Evolutionary conservation across 2,329 filamentous ascomycete species (phyloP).

Genomic region (Stemphylium lycopersici): DNA sequence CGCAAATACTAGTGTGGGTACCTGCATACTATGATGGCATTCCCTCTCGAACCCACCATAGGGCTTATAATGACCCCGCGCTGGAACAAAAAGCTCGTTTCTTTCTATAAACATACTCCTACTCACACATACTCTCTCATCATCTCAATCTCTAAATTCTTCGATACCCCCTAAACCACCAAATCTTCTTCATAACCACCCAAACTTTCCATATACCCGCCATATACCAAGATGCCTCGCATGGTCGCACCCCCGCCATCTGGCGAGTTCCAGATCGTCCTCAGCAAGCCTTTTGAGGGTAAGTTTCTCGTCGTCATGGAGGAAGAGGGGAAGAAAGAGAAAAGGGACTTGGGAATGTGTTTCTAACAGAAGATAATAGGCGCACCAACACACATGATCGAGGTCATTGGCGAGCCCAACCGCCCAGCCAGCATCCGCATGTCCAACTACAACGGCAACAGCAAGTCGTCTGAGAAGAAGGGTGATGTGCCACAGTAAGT

Average conservation of each 20-base stretch:
- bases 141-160: not conserved
- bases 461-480: conserved; percentile 46
- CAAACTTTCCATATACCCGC: not conserved
- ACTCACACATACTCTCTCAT: not conserved
- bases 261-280: conserved; percentile 74
- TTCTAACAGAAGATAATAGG: conserved; percentile 15
- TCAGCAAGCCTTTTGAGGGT: conserved; percentile 37
- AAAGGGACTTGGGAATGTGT: not conserved
- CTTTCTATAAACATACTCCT: not conserved
- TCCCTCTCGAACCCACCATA: not conserved
- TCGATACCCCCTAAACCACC: not conserved
- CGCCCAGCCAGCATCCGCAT: conserved; percentile 46
- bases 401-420: conserved; percentile 52
- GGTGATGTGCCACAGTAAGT: conserved; percentile 45
- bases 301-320: conserved; percentile 1
- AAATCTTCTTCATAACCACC: not conserved
- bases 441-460: conserved; percentile 39
- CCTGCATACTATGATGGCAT: conserved; percentile 10
- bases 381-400: conserved; percentile 38
- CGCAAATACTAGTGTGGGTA: conserved; percentile 8
- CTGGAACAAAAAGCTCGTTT: not conserved
- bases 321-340: not conserved
- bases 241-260: conserved; percentile 75
- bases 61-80: not conserved
- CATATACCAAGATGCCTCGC: conserved; percentile 28